phyloP scores from a whole-genome alignment of 164 flowering plant genomes.

The Hamamelis virginiana region DNA sequence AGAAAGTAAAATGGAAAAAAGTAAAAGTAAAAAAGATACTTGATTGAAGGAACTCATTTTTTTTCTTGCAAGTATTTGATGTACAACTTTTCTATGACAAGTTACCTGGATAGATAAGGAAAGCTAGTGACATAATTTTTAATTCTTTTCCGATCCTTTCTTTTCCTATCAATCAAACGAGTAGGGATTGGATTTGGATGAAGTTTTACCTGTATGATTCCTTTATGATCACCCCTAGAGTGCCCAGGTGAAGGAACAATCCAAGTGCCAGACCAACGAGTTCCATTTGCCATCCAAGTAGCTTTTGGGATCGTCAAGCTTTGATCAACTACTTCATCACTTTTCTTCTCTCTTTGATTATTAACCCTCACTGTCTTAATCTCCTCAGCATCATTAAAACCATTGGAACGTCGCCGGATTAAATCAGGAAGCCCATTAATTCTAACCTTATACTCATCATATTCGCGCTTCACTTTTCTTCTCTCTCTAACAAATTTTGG shows the following conservation, averaged over 20 bases:
- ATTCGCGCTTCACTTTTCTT: constrained; percentile 16
- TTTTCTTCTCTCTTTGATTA: too few relatives aligned
- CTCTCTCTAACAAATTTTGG: constrained; percentile 15
- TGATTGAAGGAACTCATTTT: too few relatives aligned
- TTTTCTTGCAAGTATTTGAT: too few relatives aligned
- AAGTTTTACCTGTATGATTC: neutral
- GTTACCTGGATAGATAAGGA: too few relatives aligned
- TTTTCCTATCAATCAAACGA: too few relatives aligned
- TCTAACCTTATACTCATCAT: constrained; percentile 17
- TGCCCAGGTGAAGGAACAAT: neutral
- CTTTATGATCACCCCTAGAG: neutral
- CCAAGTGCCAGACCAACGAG: too few relatives aligned
- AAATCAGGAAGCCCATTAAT: constrained; percentile 14
- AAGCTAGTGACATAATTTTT: too few relatives aligned
- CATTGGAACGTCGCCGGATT: constrained; percentile 9
- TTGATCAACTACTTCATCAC: neutral
- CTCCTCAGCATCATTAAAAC: constrained; percentile 14
- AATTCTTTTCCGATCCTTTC: too few relatives aligned
- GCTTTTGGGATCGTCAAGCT: neutral
- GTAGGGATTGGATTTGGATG: too few relatives aligned
- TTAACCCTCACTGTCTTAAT: neutral
- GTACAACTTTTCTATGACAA: too few relatives aligned
- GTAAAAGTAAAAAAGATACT: too few relatives aligned
- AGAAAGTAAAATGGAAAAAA: too few relatives aligned
- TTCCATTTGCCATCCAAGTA: neutral